Base-by-base conservation (phyloP, 495 filamentous ascomycete species). In the Penicillium lagena region DNA sequence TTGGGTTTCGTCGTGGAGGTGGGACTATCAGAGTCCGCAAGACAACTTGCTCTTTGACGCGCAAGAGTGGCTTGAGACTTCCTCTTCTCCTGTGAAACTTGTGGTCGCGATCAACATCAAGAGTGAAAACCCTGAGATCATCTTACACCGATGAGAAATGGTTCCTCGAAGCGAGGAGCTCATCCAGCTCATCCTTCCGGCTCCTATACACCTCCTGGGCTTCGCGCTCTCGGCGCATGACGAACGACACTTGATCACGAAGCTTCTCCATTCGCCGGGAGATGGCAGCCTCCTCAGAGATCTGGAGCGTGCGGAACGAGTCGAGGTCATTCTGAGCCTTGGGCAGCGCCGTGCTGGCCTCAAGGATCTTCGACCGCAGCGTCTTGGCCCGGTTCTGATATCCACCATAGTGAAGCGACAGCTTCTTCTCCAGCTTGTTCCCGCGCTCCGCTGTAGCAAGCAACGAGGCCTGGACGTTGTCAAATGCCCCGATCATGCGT, bases 361-460 rank as follows among this genome's bases (percentile, higher is more conserved):
- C 90, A 27, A 74, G 56, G 43, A 90, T 86, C 67, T 96, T 96
- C 47, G 78, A 72, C 27, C 84, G 82, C 9, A 98, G 75, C 45
- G 75, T 81, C 56, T 89, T 89, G 13, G 87, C 82, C 28, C 93
- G 87, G 50, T 87, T 81, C 60, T 89, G 84, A 64, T 98, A 98
- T 40, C 93, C 93, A 27, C 91, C 90, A 1, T 90, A 80, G 50
- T 91, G 82, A 37, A 94, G 66, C 7, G 77, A 76, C n/a, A 98
- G 79, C 68, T 96, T 96, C 72, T 95, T 95, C 63, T 98, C 90
- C 9, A 90, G 68, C 60, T 89, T 93, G 54, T 87, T 89, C 38
- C 83, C 86, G 40, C 80, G 77, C 46, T 89, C 81, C 6, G 91
- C 91, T 1, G 81, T 81, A 5, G 73, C 74, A 43, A 82, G 73